phyloP scores from a whole-genome alignment of 345 rosid species.

The Rubroshorea leprosula region DNA sequence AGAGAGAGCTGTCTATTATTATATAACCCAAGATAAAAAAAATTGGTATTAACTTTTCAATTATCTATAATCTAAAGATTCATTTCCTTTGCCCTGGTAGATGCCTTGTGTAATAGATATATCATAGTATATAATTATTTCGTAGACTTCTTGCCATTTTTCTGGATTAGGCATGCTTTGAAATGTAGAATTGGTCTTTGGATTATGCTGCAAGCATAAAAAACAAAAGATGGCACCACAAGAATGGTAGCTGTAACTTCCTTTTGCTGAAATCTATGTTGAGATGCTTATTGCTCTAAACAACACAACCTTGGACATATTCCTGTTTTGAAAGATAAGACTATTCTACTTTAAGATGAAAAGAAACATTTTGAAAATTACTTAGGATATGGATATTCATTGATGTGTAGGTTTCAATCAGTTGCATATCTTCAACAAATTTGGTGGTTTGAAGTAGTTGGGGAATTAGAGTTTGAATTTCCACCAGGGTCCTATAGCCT shows the following conservation, averaged over 20 bases:
- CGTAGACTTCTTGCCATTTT: neutral
- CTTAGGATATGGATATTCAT: neutral
- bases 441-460: constrained; percentile 94
- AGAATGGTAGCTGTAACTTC: no score
- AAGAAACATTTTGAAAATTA: neutral
- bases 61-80: no score
- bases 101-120: constrained; percentile 10
- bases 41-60: no score
- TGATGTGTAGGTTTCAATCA: constrained; percentile 43
- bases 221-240: neutral
- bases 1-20: no score
- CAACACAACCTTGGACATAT: neutral
- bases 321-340: no score
- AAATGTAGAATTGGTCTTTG: neutral
- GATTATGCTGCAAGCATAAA: neutral
- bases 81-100: neutral
- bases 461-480: constrained; percentile 67
- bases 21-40: no score
- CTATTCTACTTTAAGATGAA: no score
- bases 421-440: constrained; percentile 89
- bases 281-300: neutral
- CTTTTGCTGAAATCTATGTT: neutral
- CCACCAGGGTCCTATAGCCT: constrained; percentile 65
- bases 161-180: neutral
- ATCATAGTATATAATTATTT: neutral